Percentiles rank a stretch among this genome's conserved stretches.
Conservation (phyloP, 2,329 filamentous ascomycete species). For the Aspergillus sp. region DNA sequence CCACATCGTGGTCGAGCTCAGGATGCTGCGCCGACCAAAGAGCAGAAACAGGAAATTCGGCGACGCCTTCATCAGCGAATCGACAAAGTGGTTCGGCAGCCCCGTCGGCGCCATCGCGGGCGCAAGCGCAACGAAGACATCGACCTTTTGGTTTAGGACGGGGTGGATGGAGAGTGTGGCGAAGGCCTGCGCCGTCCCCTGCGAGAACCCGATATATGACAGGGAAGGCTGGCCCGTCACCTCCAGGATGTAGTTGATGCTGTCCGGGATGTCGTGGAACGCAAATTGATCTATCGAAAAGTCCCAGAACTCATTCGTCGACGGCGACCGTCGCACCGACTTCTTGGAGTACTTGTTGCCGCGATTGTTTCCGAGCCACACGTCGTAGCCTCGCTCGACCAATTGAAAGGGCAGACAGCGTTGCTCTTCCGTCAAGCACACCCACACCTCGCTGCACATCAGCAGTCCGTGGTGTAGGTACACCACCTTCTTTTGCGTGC, state of each 20-base stretch:
- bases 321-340: conserved; percentile 71
- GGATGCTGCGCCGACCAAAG: conserved; percentile 86
- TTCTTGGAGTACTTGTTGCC: conserved; percentile 99
- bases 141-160: conserved; percentile 84
- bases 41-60: conserved; percentile 89
- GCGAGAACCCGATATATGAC: conserved; percentile 95
- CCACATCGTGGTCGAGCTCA: conserved; percentile 95
- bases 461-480: conserved; percentile 94
- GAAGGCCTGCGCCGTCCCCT: conserved; percentile 95
- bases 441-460: conserved; percentile 99
- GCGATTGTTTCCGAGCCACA: conserved; percentile 96
- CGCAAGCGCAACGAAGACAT: conserved; percentile 93
- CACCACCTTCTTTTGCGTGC: conserved; percentile 76
- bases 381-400: conserved; percentile 89
- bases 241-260: conserved; percentile 84
- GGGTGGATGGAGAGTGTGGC: conserved; percentile 90
- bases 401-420: conserved; percentile 84
- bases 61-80: conserved; percentile 88
- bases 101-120: conserved; percentile 96
- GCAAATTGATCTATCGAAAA: conserved; percentile 99
- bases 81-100: conserved; percentile 83
- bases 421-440: conserved; percentile 82
- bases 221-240: conserved; percentile 79
- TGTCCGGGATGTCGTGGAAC: conserved; percentile 94
- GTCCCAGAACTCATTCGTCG: conserved; percentile 81